A percentile compares a stretch with the other conserved stretches of the same genome.
Evolutionary conservation across 371 early-diverging fungal species (phyloP).

Genomic region (Mortierella sp.): DNA sequence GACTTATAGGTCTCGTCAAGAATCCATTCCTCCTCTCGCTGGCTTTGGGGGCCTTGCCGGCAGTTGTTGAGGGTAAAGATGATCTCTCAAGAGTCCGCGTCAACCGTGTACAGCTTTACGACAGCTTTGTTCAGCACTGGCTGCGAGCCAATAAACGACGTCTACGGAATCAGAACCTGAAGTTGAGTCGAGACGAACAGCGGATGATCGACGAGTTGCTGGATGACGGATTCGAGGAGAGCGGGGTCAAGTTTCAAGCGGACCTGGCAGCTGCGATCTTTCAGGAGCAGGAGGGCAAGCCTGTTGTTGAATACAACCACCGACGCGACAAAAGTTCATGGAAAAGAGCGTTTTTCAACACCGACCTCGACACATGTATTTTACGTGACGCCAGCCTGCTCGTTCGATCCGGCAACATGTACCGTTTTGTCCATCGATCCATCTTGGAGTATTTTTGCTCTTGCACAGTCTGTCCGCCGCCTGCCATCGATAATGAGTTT

Average conservation of each 20-base stretch:
- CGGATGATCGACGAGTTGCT: not conserved
- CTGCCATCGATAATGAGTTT: too few species aligned
- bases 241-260: not conserved
- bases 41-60: not conserved
- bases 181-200: not conserved
- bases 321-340: not conserved
- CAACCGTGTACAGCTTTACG: constrained; percentile 1
- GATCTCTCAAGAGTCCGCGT: not conserved
- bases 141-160: not conserved
- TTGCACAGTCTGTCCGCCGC: not conserved
- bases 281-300: not conserved
- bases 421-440: constrained; percentile 6
- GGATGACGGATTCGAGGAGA: not conserved
- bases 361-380: not conserved
- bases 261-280: not conserved
- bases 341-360: not conserved
- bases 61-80: not conserved
- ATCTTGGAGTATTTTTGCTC: not conserved
- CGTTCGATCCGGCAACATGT: not conserved
- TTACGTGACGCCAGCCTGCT: not conserved
- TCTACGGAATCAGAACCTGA: not conserved
- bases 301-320: not conserved
- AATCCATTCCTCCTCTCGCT: constrained; percentile 11
- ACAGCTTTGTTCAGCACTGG: constrained; percentile 6
- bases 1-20: constrained; percentile 2